These are phyloP conservation scores for Tuber indicum DNA, from an alignment of 495 filamentous ascomycete genomes.

Conservation along the genomic window DNA sequence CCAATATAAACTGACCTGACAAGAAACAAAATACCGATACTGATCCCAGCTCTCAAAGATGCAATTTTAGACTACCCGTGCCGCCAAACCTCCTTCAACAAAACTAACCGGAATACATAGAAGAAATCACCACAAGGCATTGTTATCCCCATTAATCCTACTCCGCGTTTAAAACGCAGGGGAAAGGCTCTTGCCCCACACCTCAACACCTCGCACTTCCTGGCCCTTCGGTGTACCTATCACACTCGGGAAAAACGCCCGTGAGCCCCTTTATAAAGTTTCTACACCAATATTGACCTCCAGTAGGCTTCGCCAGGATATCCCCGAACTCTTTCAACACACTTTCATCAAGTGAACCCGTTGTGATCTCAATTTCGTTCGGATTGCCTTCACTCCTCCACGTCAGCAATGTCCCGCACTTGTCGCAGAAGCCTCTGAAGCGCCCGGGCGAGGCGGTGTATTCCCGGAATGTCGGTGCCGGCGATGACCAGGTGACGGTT, in stretches of 20 bases:
- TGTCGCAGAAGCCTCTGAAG: conserved; percentile 16
- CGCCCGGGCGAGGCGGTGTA: conserved; percentile 3
- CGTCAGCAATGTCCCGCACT: conserved; percentile 17
- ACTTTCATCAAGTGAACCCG: background rate
- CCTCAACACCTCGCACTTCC: conserved; percentile 1
- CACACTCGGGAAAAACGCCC: background rate
- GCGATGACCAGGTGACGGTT: conserved; percentile 37
- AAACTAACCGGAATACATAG: background rate
- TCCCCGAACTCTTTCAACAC: background rate
- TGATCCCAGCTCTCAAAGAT: background rate
- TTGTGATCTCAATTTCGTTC: background rate
- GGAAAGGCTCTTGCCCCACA: background rate
- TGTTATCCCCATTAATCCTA: background rate
- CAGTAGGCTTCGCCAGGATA: background rate
- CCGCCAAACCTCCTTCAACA: background rate
- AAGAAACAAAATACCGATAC: background rate
- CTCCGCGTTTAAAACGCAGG: background rate
- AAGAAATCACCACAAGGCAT: background rate
- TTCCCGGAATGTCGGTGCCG: conserved; percentile 12
- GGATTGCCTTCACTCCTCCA: background rate
- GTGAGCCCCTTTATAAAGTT: conserved; percentile 15
- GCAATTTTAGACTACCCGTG: background rate
- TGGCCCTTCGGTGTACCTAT: conserved; percentile 1
- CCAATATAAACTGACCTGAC: background rate
- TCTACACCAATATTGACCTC: conserved; percentile 9